Conservation (phyloP, 2,329 filamentous ascomycete species). For the Chrysoporthe deuterocubensis region DNA sequence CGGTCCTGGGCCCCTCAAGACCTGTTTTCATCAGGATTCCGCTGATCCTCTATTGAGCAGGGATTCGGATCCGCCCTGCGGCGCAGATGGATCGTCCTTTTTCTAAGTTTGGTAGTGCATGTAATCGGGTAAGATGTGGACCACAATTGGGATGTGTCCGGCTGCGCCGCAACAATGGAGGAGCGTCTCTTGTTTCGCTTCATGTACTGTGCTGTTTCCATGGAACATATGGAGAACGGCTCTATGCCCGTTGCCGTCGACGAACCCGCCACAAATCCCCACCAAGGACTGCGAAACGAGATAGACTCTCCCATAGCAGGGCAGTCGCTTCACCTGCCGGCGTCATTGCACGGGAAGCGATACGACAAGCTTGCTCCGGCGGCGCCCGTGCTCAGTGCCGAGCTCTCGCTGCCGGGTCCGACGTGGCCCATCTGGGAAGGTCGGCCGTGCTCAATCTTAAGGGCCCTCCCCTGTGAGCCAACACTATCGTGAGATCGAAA, state of each 20-base stretch:
- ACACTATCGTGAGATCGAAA: background rate
- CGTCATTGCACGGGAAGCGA: background rate
- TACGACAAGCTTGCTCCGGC: background rate
- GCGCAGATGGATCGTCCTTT: conserved; percentile 5
- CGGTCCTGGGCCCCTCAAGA: background rate
- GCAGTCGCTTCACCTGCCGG: background rate
- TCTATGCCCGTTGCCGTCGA: background rate
- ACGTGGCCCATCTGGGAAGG: conserved; percentile 1
- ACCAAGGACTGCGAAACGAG: background rate
- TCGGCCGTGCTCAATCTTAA: background rate
- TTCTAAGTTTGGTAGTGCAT: conserved; percentile 15
- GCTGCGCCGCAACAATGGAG: background rate
- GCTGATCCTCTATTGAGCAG: background rate
- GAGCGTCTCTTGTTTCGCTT: background rate
- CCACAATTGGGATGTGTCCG: background rate
- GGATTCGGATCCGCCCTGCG: conserved; percentile 11
- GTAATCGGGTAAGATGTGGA: background rate
- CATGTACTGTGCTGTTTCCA: background rate
- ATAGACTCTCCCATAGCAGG: background rate
- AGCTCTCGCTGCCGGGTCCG: background rate
- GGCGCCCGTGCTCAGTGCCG: background rate
- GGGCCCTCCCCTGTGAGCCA: background rate
- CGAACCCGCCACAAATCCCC: background rate
- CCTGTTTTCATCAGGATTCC: conserved; percentile 3
- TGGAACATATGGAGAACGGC: conserved; percentile 1